phyloP scores from a whole-genome alignment of 2,329 filamentous ascomycete genomes.

The Blumeria hordei region DNA sequence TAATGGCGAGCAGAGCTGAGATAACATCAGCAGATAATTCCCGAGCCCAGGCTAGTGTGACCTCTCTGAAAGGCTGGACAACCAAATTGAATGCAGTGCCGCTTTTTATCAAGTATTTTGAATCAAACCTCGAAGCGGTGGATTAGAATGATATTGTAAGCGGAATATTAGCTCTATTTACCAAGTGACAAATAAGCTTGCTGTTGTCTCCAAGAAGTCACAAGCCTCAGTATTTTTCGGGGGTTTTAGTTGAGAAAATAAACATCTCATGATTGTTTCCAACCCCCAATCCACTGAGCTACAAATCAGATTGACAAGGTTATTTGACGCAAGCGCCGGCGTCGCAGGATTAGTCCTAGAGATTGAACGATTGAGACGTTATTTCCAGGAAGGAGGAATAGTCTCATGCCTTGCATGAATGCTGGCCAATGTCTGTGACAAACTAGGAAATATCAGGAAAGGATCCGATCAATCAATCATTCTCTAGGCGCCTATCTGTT shows the following conservation, averaged over 20 bases:
- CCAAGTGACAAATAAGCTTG: too few species aligned
- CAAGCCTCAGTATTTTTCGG: neutral
- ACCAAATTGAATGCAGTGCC: neutral
- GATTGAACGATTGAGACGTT: too few species aligned
- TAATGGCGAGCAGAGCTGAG: neutral
- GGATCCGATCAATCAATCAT: too few species aligned
- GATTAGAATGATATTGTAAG: neutral
- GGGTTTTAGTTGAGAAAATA: neutral
- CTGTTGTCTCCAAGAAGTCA: neutral
- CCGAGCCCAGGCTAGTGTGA: neutral
- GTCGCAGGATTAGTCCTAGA: too few species aligned
- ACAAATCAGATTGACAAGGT: too few species aligned
- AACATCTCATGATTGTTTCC: neutral
- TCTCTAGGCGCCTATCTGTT: too few species aligned
- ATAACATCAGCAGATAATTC: neutral
- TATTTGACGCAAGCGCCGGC: too few species aligned
- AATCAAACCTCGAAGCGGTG: neutral
- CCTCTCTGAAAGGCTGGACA: neutral
- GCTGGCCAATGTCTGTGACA: too few species aligned
- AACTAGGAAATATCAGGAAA: too few species aligned
- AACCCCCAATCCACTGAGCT: neutral
- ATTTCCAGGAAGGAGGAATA: too few species aligned
- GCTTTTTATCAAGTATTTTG: neutral
- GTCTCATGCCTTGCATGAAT: too few species aligned
- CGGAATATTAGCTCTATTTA: too few species aligned